phyloP scores from a whole-genome alignment of 2,329 filamentous ascomycete genomes.

The Arthroderma uncinatum region DNA sequence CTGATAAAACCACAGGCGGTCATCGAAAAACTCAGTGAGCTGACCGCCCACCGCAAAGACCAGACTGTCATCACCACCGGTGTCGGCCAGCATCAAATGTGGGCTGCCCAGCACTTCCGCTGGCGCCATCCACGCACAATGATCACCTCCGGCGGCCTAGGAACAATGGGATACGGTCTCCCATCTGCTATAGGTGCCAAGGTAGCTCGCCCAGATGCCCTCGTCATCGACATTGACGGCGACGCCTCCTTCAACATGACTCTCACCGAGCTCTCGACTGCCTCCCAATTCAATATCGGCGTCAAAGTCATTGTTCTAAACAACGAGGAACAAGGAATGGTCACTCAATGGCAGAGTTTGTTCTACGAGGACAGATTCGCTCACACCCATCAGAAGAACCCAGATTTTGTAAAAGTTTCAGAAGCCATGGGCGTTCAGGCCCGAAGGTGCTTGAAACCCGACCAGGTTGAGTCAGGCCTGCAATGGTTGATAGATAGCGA shows the following conservation, averaged over 20 bases:
- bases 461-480: constrained; percentile 65
- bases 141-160: constrained; percentile 91
- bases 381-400: constrained; percentile 88
- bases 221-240: constrained; percentile 92
- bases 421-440: constrained; percentile 83
- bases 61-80: constrained; percentile 83
- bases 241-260: constrained; percentile 99
- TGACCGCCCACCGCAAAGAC: constrained; percentile 70
- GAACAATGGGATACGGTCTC: constrained; percentile 92
- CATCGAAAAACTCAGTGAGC: constrained; percentile 77
- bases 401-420: constrained; percentile 87
- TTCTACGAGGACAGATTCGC: constrained; percentile 91
- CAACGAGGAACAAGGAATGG: constrained; percentile 98
- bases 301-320: constrained; percentile 92
- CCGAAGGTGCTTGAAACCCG: constrained; percentile 58
- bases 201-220: constrained; percentile 66
- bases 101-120: constrained; percentile 91
- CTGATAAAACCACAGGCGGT: constrained; percentile 90
- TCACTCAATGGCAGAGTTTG: constrained; percentile 95
- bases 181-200: constrained; percentile 93
- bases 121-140: constrained; percentile 87
- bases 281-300: constrained; percentile 89
- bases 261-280: constrained; percentile 84
- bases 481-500: constrained; percentile 82
- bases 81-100: constrained; percentile 98